A percentile compares a stretch with the other conserved stretches of the same genome.
These are phyloP conservation scores for Herpotrichia juniperi DNA, from an alignment of 2,329 filamentous ascomycete species.

Conservation along the genomic window DNA sequence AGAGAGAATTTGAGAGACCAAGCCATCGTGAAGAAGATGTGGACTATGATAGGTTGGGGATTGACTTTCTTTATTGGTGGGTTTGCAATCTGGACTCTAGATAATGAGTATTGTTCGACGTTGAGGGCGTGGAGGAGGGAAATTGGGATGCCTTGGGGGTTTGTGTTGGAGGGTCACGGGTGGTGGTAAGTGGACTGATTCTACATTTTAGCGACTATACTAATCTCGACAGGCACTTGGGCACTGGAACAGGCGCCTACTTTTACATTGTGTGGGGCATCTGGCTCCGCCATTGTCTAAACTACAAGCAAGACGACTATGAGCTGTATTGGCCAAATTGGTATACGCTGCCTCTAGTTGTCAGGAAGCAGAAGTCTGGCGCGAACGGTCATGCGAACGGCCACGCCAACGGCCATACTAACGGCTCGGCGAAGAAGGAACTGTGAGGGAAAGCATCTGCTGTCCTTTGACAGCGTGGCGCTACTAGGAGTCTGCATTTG, in stretches of 20 bases:
- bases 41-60: conserved; percentile 73
- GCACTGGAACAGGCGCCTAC: conserved; percentile 83
- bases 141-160: conserved; percentile 79
- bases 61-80: conserved; percentile 74
- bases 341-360: conserved; percentile 60
- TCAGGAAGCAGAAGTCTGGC: conserved; percentile 32
- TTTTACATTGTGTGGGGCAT: conserved; percentile 85
- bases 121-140: conserved; percentile 69
- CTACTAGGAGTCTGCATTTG: background rate
- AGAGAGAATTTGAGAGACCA: conserved; percentile 62
- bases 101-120: conserved; percentile 75
- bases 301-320: conserved; percentile 74
- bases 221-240: conserved; percentile 65
- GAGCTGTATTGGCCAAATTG: conserved; percentile 71
- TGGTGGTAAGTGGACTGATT: conserved; percentile 65
- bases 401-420: conserved; percentile 15
- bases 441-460: background rate
- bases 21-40: conserved; percentile 71
- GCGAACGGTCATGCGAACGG: conserved; percentile 8
- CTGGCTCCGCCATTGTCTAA: conserved; percentile 79
- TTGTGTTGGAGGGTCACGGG: conserved; percentile 74
- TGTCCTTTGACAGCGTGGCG: background rate
- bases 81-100: conserved; percentile 78
- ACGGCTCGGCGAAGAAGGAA: conserved; percentile 41
- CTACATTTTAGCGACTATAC: background rate